These are phyloP conservation scores for Purpureocillium takamizusanense DNA, from an alignment of 2,329 filamentous ascomycete species.

Conservation along the genomic window DNA sequence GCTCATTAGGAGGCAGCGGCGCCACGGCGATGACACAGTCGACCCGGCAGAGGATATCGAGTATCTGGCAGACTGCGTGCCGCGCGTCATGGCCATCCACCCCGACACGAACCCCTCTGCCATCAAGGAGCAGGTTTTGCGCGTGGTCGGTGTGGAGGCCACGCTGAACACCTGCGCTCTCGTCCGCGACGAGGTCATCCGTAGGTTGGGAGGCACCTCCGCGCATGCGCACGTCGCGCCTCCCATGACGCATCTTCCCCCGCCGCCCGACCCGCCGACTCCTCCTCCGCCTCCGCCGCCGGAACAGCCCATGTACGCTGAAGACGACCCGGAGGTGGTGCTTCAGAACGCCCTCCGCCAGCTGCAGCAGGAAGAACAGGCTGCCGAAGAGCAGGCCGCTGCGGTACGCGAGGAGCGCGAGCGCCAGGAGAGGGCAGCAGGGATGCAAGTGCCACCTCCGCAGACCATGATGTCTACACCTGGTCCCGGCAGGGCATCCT, in stretches of 20 bases:
- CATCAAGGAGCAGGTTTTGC: constrained; percentile 48
- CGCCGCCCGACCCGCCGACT: constrained; percentile 12
- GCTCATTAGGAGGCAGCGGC: constrained; percentile 46
- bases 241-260: constrained; percentile 4
- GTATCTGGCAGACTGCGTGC: constrained; percentile 52
- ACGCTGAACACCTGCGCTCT: constrained; percentile 44
- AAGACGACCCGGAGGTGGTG: constrained; percentile 48
- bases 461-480: constrained; percentile 21
- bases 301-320: constrained; percentile 32
- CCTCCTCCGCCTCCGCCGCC: constrained; percentile 19
- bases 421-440: constrained; percentile 30
- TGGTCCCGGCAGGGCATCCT: constrained; percentile 14
- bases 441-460: constrained; percentile 9
- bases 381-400: constrained; percentile 47
- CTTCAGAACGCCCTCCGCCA: constrained; percentile 50
- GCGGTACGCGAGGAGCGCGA: constrained; percentile 44
- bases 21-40: constrained; percentile 35
- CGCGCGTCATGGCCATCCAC: constrained; percentile 48
- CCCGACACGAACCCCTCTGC: constrained; percentile 50
- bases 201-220: constrained; percentile 16
- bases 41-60: constrained; percentile 46
- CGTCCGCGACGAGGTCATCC: constrained; percentile 49
- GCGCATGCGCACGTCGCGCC: constrained; percentile 11
- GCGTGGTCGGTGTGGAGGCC: constrained; percentile 45
- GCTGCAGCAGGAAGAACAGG: constrained; percentile 50